Conservation (phyloP, 768 basidiomycete genomes). For the Serendipita sp. region DNA sequence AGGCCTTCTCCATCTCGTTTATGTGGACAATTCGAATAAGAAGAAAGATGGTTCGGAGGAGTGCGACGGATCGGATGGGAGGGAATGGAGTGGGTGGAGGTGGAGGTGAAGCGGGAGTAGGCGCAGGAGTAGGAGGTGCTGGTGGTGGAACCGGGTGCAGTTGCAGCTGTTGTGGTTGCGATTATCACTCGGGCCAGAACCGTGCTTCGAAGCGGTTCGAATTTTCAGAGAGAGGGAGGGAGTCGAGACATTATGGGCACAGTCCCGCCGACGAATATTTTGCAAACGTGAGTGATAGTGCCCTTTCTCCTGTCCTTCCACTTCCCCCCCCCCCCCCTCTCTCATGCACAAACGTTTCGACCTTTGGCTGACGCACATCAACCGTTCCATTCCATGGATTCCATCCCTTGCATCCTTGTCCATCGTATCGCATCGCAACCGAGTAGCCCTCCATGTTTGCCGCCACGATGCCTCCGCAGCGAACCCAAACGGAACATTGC, state of each 20-base stretch:
- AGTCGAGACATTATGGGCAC: no score
- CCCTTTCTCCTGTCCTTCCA: neutral
- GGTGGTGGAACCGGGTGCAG: no score
- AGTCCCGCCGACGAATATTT: no score
- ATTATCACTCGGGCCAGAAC: no score
- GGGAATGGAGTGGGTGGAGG: neutral
- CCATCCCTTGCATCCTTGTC: no score
- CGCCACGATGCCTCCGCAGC: neutral
- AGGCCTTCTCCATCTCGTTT: neutral
- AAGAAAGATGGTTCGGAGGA: neutral
- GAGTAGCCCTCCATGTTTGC: neutral
- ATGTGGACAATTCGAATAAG: neutral
- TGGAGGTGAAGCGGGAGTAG: no score
- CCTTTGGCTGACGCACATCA: no score
- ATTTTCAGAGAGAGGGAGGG: no score
- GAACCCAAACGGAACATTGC: neutral
- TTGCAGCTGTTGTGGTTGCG: no score
- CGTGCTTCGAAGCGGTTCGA: no score
- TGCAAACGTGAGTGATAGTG: neutral
- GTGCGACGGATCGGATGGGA: neutral
- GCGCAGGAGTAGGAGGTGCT: neutral
- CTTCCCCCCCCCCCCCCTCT: neutral
- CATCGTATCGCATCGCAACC: no score
- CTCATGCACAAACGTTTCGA: neutral
- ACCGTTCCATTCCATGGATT: no score